phyloP scores from a whole-genome alignment of 2,329 filamentous ascomycete species.

The Triangularia verruculosa region DNA sequence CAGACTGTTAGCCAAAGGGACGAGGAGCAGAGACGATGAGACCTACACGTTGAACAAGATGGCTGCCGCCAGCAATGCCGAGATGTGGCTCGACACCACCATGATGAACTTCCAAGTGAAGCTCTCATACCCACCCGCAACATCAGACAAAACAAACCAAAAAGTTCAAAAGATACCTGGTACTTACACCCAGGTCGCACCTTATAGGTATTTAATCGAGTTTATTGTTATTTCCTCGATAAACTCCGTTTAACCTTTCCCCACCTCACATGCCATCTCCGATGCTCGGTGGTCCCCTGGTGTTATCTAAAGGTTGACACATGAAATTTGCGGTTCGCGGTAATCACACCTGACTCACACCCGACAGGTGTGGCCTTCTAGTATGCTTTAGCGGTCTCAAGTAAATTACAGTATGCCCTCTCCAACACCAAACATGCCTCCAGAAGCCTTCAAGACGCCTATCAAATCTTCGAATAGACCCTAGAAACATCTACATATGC shows the following conservation, averaged over 20 bases:
- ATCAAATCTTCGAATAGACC: background rate
- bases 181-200: background rate
- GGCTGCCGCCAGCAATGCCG: slow-evolving; percentile 51
- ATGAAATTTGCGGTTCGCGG: background rate
- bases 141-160: background rate
- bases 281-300: background rate
- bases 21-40: background rate
- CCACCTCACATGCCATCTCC: background rate
- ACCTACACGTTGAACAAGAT: slow-evolving; percentile 58
- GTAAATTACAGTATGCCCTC: background rate
- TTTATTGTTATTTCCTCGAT: background rate
- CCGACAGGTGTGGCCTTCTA: background rate
- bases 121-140: background rate
- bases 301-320: background rate
- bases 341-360: background rate
- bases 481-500: background rate
- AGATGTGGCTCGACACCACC: slow-evolving; percentile 54
- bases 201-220: background rate
- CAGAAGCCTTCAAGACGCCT: background rate
- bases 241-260: background rate
- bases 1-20: background rate
- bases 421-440: background rate
- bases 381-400: background rate
- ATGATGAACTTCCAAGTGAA: too few relatives aligned
- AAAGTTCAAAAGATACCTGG: too few relatives aligned